Base-by-base conservation (phyloP, 257 asterid species). In the Solanum appendiculatum region DNA sequence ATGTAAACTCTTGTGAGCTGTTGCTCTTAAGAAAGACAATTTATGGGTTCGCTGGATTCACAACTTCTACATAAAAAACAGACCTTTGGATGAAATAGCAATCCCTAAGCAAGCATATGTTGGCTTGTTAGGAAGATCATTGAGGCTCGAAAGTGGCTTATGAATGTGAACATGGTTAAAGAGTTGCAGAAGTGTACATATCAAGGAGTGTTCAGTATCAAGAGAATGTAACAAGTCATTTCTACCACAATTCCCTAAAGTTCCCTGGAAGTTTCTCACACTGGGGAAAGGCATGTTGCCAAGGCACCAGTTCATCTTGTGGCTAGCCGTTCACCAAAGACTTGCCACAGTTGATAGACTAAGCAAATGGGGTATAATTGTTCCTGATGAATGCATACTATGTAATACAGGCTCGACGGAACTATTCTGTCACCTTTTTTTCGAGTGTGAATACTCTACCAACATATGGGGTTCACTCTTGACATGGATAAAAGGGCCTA, bases 1-100 rank as follows among this genome's bases (percentile, higher is more conserved):
- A 20, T 18, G 10, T 54, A 18, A 54, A 54, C 63, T 54, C 11
- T 54, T 2, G 0, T 54, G 4, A n/a, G n/a, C 0, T 0, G 0
- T 18, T n/a, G n/a, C n/a, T 7, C 6, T 1, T 54, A 54, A 54
- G 63, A 54, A 54, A 54, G 25, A 54, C 11, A 18, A 18, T 54
- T 18, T 16, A 15, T 51, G 3, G 23, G 58, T 51, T 51, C 23
- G 0, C 21, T 51, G 3, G 58, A 40, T 54, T 54, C 63, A 54
- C n/a, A 54, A 0, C n/a, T 54, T 54, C 63, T 54, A 54, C n/a
- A 54, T 3, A 20, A 7, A 18, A 48, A 15, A 1, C 40, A 54
- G 3, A 54, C 5, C 1, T 54, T 0, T 54, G n/a, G 63, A 54
- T 54, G 11, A 54, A 54, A 54, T 7, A 54, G n/a, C 10, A 2